Conservation (phyloP, 495 filamentous ascomycete species). For the Podospora appendiculata region DNA sequence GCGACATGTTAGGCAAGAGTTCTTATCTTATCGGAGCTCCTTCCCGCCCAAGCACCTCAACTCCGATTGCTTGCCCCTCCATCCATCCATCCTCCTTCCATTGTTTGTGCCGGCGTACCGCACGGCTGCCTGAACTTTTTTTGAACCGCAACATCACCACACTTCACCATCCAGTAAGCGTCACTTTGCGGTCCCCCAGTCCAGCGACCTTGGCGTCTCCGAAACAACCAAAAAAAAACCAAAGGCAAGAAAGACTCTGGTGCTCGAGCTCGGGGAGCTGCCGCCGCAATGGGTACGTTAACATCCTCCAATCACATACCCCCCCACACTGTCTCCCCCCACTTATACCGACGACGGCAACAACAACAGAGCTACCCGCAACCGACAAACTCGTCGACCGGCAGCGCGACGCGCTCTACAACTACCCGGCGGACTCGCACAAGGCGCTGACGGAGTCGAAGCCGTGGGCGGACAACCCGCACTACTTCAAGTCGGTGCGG, state of each 20-base stretch:
- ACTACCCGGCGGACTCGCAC: slow-evolving; percentile 61
- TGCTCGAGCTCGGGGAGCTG: background rate
- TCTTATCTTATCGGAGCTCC: background rate
- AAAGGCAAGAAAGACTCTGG: background rate
- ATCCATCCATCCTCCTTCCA: background rate
- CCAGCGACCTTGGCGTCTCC: too few species aligned
- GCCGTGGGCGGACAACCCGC: slow-evolving; percentile 75
- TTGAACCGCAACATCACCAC: too few species aligned
- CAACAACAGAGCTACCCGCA: slow-evolving; percentile 57
- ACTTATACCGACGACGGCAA: background rate
- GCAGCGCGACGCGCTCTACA: slow-evolving; percentile 83
- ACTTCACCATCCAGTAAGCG: too few species aligned
- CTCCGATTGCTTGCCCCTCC: background rate
- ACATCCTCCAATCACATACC: background rate
- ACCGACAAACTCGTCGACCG: slow-evolving; percentile 65
- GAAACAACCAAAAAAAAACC: background rate
- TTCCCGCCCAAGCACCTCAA: background rate
- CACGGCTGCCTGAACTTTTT: too few species aligned
- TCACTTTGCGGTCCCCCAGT: background rate
- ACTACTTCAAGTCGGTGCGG: slow-evolving; percentile 88
- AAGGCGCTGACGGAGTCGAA: slow-evolving; percentile 49
- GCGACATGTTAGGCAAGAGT: background rate
- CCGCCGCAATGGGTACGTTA: slow-evolving; percentile 4
- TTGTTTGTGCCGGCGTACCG: background rate
- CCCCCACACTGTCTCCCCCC: background rate